Evolutionary conservation across 805 yeast species (phyloP).

Genomic region (Priceomyces melissophilus): DNA sequence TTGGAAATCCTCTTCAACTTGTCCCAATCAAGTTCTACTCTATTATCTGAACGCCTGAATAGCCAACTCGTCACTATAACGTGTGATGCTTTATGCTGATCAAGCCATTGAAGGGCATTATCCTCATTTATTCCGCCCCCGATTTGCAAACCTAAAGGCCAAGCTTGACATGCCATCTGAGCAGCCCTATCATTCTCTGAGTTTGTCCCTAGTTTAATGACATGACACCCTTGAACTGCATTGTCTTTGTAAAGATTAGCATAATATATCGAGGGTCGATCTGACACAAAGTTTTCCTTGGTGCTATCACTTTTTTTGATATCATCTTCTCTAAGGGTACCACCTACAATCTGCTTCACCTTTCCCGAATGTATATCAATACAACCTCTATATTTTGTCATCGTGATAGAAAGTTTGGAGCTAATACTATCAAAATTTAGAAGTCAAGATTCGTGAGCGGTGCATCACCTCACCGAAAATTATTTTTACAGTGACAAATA

Average conservation of each 20-base stretch:
- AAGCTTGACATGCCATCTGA: slow-evolving; percentile 60
- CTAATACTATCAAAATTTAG: neutral
- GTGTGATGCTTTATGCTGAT: slow-evolving; percentile 68
- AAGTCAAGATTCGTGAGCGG: slow-evolving; percentile 1
- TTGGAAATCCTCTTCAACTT: slow-evolving; percentile 50
- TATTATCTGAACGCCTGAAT: slow-evolving; percentile 55
- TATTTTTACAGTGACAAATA: neutral
- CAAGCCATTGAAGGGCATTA: slow-evolving; percentile 79
- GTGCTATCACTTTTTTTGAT: slow-evolving; percentile 24
- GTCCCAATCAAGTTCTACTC: slow-evolving; percentile 39
- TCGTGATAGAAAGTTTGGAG: slow-evolving; percentile 18
- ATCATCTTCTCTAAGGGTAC: slow-evolving; percentile 65
- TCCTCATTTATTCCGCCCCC: slow-evolving; percentile 87
- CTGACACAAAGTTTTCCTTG: slow-evolving; percentile 68
- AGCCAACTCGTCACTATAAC: slow-evolving; percentile 91
- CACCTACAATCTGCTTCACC: slow-evolving; percentile 97
- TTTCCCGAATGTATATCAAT: slow-evolving; percentile 93
- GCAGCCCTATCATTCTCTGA: slow-evolving; percentile 83
- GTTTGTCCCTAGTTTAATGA: slow-evolving; percentile 81
- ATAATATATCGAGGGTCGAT: slow-evolving; percentile 69
- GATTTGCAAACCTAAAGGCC: slow-evolving; percentile 76
- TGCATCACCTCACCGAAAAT: neutral
- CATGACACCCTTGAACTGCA: slow-evolving; percentile 76
- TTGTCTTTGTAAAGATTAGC: slow-evolving; percentile 64
- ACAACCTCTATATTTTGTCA: slow-evolving; percentile 92